Evolutionary conservation across 2,329 filamentous ascomycete genomes (phyloP), one percentile per base, ranked within the genome.

Genomic region (Diaporthe aspalathi): DNA sequence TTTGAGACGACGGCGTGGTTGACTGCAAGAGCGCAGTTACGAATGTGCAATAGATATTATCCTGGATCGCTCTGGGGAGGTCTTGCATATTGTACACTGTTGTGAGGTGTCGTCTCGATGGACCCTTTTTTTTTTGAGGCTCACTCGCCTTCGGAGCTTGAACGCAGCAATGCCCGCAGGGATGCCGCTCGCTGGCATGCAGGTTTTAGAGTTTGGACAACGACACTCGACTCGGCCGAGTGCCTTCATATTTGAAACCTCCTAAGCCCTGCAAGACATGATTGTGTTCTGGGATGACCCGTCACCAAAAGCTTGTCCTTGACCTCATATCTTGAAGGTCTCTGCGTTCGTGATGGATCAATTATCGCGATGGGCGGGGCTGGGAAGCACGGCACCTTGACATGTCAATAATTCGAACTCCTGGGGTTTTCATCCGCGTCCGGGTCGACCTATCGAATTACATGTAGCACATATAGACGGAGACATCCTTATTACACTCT

Each of bases 221-320:
- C 35, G 35, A 43, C 35, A 7, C 5, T 49, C 12, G 11, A 35
- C 60, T 63, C 60, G 60, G 60, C 60, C 60, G 60, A 63, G 43
- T 24, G 27, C 60, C 60, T 38, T 63, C 60, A 63, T 63, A 63
- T 35, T 32, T 63, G 60, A 63, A 63, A 63, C 60, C 43, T 63
- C 40, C 60, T 63, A 63, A 63, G 60, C 60, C 60, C 27, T 63
- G 29, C n/a, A 63, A 29, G 43, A 49, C 27, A 63, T 6, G 27
- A 24, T n/a, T 9, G 27, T 24, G 43, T 49, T 20, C 60, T 63
- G 43, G 60, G 43, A 63, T 63, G 29, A 63, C 35, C 57, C 60
- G 43, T 63, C 32, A 5, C 32, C 43, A 7, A 20, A 20, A 11
- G 29, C 24, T 38, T 32, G 32, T 35, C 32, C 7, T 7, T 32